Conservation (phyloP, 2,329 filamentous ascomycete species). For the Aureobasidium sp. region DNA sequence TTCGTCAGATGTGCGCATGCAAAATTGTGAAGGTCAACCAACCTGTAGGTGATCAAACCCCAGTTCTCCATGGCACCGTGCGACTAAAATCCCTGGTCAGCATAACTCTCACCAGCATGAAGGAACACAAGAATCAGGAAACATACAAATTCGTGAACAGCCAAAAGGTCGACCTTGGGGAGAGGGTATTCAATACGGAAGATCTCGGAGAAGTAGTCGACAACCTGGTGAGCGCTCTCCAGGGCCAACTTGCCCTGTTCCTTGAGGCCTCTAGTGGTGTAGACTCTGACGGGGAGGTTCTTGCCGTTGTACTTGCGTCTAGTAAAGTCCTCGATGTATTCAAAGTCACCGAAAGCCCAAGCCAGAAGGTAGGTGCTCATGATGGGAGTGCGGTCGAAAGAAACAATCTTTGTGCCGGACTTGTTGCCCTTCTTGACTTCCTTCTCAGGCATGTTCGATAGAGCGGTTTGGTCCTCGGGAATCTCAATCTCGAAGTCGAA, state of each 20-base stretch:
- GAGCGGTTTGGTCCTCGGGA: conserved; percentile 75
- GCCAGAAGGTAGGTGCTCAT: conserved; percentile 88
- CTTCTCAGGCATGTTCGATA: conserved; percentile 95
- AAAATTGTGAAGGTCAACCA: not conserved
- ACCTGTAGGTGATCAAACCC: conserved; percentile 81
- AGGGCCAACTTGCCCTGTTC: conserved; percentile 85
- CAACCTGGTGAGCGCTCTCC: conserved; percentile 82
- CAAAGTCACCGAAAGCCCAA: conserved; percentile 95
- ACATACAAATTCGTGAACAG: conserved; percentile 84
- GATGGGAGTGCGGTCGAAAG: conserved; percentile 74
- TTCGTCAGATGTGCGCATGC: not conserved
- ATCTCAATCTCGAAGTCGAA: conserved; percentile 93
- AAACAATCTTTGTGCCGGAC: conserved; percentile 53
- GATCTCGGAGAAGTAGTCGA: conserved; percentile 94
- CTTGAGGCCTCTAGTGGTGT: conserved; percentile 90
- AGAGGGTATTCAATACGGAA: conserved; percentile 91
- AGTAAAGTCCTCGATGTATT: conserved; percentile 89
- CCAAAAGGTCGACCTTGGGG: conserved; percentile 83
- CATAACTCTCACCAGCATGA: not conserved
- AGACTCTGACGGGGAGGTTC: conserved; percentile 85
- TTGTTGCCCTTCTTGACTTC: conserved; percentile 60
- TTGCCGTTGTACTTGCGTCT: conserved; percentile 85
- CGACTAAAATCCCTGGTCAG: conserved; percentile 43
- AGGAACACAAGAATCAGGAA: not conserved
- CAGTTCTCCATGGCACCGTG: conserved; percentile 90